Conservation (phyloP, 495 filamentous ascomycete genomes). For the Neurospora sp. region DNA sequence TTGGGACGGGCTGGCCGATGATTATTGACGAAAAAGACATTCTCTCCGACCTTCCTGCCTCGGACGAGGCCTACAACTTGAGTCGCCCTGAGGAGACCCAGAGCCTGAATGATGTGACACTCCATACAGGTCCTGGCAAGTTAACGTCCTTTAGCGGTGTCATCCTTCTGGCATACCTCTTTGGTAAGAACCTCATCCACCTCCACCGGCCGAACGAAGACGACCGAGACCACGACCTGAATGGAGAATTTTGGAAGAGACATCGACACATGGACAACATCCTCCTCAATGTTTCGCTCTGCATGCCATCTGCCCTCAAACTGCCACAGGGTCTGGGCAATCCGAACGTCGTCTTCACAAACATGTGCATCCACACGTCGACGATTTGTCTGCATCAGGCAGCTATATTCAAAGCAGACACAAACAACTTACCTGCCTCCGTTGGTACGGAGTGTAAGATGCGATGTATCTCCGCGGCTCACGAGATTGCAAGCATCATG, state of each 20-base stretch:
- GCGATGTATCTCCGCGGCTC: constrained; percentile 84
- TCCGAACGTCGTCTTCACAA: constrained; percentile 85
- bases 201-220: constrained; percentile 80
- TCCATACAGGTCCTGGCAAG: constrained; percentile 55
- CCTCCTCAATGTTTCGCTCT: constrained; percentile 73
- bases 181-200: constrained; percentile 90
- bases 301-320: constrained; percentile 72
- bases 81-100: constrained; percentile 62
- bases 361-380: constrained; percentile 94
- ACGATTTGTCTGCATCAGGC: constrained; percentile 97
- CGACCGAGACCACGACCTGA: constrained; percentile 77
- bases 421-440: constrained; percentile 64
- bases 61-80: constrained; percentile 79
- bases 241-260: constrained; percentile 93
- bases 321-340: constrained; percentile 67
- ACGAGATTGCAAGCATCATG: constrained; percentile 96
- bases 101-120: constrained; percentile 61
- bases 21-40: constrained; percentile 88
- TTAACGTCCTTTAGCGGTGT: constrained; percentile 75
- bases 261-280: constrained; percentile 86
- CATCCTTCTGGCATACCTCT: constrained; percentile 73
- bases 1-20: constrained; percentile 97
- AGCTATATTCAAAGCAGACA: constrained; percentile 94
- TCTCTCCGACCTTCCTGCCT: constrained; percentile 71
- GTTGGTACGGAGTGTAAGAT: constrained; percentile 84